Evolutionary conservation across 2,329 filamentous ascomycete species (phyloP).

Genomic region (Lasiodiplodia theobromae): DNA sequence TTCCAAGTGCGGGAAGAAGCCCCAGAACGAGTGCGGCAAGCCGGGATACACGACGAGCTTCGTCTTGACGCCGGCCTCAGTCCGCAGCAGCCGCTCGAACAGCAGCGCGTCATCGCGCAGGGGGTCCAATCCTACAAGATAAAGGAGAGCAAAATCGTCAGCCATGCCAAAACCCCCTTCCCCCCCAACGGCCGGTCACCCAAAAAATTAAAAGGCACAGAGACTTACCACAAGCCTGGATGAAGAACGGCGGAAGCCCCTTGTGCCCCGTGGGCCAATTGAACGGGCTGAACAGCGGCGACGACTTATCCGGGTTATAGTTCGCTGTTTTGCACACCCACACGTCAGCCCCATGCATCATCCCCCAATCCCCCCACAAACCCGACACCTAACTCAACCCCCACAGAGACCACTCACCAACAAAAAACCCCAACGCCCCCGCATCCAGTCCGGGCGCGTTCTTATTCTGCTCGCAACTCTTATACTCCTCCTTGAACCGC

Average conservation of each 20-base stretch:
- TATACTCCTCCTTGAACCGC: conserved; percentile 33
- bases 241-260: conserved; percentile 54
- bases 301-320: conserved; percentile 42
- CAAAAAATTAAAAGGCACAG: not conserved
- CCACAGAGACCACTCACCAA: conserved; percentile 1
- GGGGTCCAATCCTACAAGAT: conserved; percentile 48
- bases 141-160: not conserved
- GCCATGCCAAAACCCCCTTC: not conserved
- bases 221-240: conserved; percentile 56
- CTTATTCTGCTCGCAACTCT: conserved; percentile 33
- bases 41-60: conserved; percentile 54
- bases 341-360: too few species aligned
- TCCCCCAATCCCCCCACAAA: too few species aligned
- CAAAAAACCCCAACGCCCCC: conserved; percentile 24
- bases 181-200: not conserved
- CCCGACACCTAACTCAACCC: too few species aligned
- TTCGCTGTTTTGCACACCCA: conserved; percentile 32
- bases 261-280: conserved; percentile 36
- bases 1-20: conserved; percentile 42
- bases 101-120: conserved; percentile 61
- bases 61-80: conserved; percentile 53
- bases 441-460: conserved; percentile 33
- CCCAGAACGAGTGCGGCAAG: conserved; percentile 52
- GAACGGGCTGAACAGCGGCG: conserved; percentile 37
- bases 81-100: conserved; percentile 57